Evolutionary conservation across 2,329 filamentous ascomycete genomes (phyloP).

Genomic region (Escovopsis sp.): DNA sequence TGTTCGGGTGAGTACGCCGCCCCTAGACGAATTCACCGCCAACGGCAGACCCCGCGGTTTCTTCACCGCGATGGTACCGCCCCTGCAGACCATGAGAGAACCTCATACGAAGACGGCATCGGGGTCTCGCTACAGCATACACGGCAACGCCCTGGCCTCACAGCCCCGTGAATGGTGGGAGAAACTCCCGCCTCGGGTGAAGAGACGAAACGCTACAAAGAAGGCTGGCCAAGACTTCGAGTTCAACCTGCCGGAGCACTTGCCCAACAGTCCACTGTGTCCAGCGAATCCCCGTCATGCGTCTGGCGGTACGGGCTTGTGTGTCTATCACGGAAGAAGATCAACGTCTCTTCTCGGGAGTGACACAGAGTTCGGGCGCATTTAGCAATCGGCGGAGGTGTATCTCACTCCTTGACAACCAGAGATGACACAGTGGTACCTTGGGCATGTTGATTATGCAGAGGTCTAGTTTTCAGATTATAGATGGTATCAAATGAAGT

Average conservation of each 20-base stretch:
- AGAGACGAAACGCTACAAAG: conserved; percentile 9
- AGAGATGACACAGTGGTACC: too few species aligned
- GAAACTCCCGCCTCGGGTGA: conserved; percentile 11
- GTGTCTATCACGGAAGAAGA: conserved; percentile 32
- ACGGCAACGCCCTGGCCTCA: conserved; percentile 11
- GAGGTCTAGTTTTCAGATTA: neutral
- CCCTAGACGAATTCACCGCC: conserved; percentile 23
- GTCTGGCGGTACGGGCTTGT: conserved; percentile 32
- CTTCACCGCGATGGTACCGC: conserved; percentile 26
- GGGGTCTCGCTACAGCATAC: conserved; percentile 9
- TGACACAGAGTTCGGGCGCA: conserved; percentile 12
- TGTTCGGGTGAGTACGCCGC: conserved; percentile 32
- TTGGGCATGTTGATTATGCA: too few species aligned
- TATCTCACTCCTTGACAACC: neutral
- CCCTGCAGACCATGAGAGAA: conserved; percentile 6
- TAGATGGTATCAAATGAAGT: neutral
- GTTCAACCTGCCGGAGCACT: conserved; percentile 36
- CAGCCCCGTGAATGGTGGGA: conserved; percentile 24
- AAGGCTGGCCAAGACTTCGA: conserved; percentile 19
- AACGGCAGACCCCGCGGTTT: conserved; percentile 26
- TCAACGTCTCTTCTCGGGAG: conserved; percentile 6
- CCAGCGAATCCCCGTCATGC: conserved; percentile 31
- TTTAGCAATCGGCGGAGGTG: neutral
- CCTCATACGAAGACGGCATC: conserved; percentile 1
- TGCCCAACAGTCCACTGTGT: conserved; percentile 36